Conservation (phyloP, 164 flowering plant genomes). For the Kingdonia uniflora region DNA sequence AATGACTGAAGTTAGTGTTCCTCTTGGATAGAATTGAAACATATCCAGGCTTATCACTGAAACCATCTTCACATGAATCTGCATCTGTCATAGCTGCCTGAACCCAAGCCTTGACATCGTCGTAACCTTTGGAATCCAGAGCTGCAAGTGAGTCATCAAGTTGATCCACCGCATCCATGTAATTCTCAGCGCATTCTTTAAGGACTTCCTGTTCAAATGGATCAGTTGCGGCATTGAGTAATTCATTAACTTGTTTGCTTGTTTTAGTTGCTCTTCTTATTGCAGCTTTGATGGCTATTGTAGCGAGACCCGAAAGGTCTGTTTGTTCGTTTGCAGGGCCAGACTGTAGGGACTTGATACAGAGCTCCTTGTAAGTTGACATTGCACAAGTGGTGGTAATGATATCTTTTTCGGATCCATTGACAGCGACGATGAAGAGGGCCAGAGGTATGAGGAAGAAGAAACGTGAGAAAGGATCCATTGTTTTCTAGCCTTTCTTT, state of each 20-base stretch:
- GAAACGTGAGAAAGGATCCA: too few species aligned
- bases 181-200: conserved; percentile 17
- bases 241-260: not conserved
- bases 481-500: too few species aligned
- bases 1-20: conserved; percentile 5
- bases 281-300: conserved; percentile 10
- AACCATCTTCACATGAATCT: conserved; percentile 15
- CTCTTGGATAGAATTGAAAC: not conserved
- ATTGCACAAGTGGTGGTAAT: conserved; percentile 6
- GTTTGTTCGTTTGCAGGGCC: conserved; percentile 12
- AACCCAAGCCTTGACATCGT: conserved; percentile 12
- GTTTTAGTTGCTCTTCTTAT: conserved; percentile 5
- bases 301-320: conserved; percentile 13
- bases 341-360: conserved; percentile 9
- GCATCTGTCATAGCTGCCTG: conserved; percentile 18
- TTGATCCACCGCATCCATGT: conserved; percentile 15
- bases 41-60: conserved; percentile 4
- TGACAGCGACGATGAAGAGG: not conserved
- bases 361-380: conserved; percentile 10
- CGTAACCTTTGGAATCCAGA: conserved; percentile 8
- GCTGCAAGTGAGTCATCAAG: conserved; percentile 15
- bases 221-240: not conserved
- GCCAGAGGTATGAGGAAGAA: too few species aligned
- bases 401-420: too few species aligned
- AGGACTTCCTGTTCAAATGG: conserved; percentile 8